A percentile compares a stretch with the other conserved stretches of the same genome.
Conservation (phyloP, 73 alveolate species). For the Paramecium sexaurelia region DNA sequence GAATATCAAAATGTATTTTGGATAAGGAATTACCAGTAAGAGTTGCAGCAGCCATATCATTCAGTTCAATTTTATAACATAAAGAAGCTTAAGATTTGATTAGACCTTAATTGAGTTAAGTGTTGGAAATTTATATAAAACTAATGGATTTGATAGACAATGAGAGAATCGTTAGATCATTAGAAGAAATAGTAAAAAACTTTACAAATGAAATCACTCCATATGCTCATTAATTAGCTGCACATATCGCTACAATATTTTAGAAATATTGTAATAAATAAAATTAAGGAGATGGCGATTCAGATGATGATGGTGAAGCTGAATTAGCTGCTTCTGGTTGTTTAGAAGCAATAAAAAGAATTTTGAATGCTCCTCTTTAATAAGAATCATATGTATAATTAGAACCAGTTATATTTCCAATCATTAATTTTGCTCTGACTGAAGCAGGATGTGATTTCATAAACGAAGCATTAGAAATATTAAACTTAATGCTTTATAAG, state of each 20-base stretch:
- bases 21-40: conserved; percentile 84
- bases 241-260: conserved; percentile 71
- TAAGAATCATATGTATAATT: conserved; percentile 37
- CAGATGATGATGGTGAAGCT: conserved; percentile 69
- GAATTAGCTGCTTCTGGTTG: conserved; percentile 83
- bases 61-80: conserved; percentile 71
- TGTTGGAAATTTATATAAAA: conserved; percentile 77
- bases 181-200: conserved; percentile 83
- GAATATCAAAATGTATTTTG: conserved; percentile 58
- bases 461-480: conserved; percentile 69
- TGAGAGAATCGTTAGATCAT: conserved; percentile 85
- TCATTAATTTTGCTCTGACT: conserved; percentile 73
- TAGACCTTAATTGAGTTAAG: conserved; percentile 72
- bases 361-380: conserved; percentile 72
- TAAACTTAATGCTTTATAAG: conserved; percentile 44
- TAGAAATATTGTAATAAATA: conserved; percentile 69
- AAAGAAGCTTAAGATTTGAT: conserved; percentile 73
- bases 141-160: conserved; percentile 84
- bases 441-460: conserved; percentile 86
- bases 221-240: conserved; percentile 80
- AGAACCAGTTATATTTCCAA: conserved; percentile 69
- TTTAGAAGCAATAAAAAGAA: conserved; percentile 81
- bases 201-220: conserved; percentile 84
- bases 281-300: conserved; percentile 81
- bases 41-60: conserved; percentile 79